Percentiles rank a stretch among this genome's conserved stretches.
These are phyloP conservation scores for Lentinula novae-zelandiae DNA, from an alignment of 1,284 basidiomycete species.

Conservation along the genomic window DNA sequence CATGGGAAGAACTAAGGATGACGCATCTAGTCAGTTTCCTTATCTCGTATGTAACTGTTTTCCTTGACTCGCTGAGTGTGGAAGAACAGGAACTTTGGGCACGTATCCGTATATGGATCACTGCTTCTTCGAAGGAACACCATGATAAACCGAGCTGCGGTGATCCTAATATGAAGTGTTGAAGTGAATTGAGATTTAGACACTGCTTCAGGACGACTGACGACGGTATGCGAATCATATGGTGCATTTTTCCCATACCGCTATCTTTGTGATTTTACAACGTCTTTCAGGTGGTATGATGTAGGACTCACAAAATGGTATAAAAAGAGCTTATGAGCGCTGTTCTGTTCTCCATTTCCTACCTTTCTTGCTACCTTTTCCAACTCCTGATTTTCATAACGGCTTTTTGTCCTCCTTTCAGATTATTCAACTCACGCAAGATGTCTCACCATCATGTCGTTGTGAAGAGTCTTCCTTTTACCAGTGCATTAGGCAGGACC, in stretches of 20 bases:
- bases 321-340: not conserved
- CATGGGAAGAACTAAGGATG: not conserved
- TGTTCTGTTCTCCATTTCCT: not conserved
- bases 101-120: not conserved
- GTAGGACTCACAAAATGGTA: not conserved
- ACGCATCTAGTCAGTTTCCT: not conserved
- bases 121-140: not conserved
- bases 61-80: not conserved
- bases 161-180: not conserved
- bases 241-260: not conserved
- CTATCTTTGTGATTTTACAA: not conserved
- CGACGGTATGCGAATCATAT: not conserved
- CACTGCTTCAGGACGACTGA: not conserved
- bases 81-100: not conserved
- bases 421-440: not conserved
- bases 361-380: not conserved
- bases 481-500: slow-evolving; percentile 37
- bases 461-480: slow-evolving; percentile 34
- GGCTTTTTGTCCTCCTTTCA: slow-evolving; percentile 4
- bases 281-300: slow-evolving; percentile 3
- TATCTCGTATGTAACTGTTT: not conserved
- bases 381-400: not conserved
- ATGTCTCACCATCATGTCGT: not conserved
- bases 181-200: not conserved
- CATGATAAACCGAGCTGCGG: not conserved